A percentile compares a stretch with the other conserved stretches of the same genome.
These are phyloP conservation scores for Zygotorulaspora chibaensis DNA, from an alignment of 805 yeast species.

Conservation along the genomic window DNA sequence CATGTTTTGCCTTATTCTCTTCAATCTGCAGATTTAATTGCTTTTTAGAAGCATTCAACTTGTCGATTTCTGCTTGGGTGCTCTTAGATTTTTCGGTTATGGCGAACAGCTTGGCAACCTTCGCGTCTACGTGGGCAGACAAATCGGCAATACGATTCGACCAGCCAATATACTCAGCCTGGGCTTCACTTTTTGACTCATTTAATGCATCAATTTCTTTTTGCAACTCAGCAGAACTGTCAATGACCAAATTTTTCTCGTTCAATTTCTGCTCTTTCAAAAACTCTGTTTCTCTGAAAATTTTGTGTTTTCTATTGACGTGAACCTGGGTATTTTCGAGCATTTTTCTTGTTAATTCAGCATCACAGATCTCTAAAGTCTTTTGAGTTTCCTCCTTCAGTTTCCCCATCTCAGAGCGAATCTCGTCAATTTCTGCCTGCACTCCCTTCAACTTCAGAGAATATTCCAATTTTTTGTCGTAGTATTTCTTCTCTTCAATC, in stretches of 20 bases:
- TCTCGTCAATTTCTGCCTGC: conserved; percentile 20
- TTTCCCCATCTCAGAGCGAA: conserved; percentile 23
- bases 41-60: conserved; percentile 15
- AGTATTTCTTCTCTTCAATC: conserved; percentile 17
- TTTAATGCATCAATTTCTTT: conserved; percentile 26
- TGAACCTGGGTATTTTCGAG: conserved; percentile 23
- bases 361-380: conserved; percentile 26
- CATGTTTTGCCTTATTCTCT: conserved; percentile 16
- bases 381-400: conserved; percentile 22
- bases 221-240: conserved; percentile 24
- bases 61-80: conserved; percentile 20
- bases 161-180: conserved; percentile 22
- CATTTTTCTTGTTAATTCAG: conserved; percentile 20
- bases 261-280: conserved; percentile 25
- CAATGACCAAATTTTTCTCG: conserved; percentile 23
- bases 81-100: conserved; percentile 19
- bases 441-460: conserved; percentile 18
- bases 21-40: conserved; percentile 20
- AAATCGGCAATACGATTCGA: conserved; percentile 21
- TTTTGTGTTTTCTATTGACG: conserved; percentile 20
- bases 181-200: conserved; percentile 17
- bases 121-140: conserved; percentile 28
- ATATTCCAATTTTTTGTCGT: conserved; percentile 20
- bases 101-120: conserved; percentile 24
- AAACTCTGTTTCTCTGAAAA: conserved; percentile 27